Evolutionary conservation across 495 filamentous ascomycete species (phyloP), one percentile per base, ranked within the genome.

Genomic region (Aspergillus conjunctus): DNA sequence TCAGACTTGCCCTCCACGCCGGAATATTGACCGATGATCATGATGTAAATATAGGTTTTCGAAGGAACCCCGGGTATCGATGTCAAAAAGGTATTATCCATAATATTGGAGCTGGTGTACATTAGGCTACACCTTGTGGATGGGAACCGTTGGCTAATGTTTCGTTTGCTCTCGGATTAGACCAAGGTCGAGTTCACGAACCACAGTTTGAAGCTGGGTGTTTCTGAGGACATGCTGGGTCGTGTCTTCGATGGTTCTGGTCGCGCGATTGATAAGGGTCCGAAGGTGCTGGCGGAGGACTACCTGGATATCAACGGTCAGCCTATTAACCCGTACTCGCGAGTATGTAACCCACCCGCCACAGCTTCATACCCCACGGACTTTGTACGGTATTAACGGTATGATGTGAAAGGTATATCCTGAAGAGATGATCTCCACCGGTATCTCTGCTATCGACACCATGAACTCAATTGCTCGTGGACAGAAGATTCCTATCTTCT

Each of bases 401-500:
- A 30, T 50, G 49, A 6, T 58, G 44, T 61, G 12, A 41, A 41
- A 94, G 91, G 90, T 95, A 46, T 99, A 99, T 72, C 95, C 95
- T 73, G 93, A 98, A 81, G 95, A 99, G 78, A 99, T 99, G 92
- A 98, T 99, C 68, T 92, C 93, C 10, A 99, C 95, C 57, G 95
- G 95, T 85, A 99, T 99, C 73, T 97, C 92, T 58, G 93, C 95
- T 69, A 99, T 99, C 69, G 95, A 99, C 75, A 97, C 93, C 44
- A 99, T 99, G 95, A 99, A 99, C 85, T 98, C 95, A 60, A 93
- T 99, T 74, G 94, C 95, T 64, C 92, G 95, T 82, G 95, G 95
- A 60, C 95, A 99, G 77, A 99, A 99, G 83, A 99, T 99, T 63
- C 95, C 95, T 56, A 99, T 99, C 71, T 99, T 99, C 87, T 98